Evolutionary conservation across 129 eudicot species (phyloP).

Genomic region (Solidago caesia): DNA sequence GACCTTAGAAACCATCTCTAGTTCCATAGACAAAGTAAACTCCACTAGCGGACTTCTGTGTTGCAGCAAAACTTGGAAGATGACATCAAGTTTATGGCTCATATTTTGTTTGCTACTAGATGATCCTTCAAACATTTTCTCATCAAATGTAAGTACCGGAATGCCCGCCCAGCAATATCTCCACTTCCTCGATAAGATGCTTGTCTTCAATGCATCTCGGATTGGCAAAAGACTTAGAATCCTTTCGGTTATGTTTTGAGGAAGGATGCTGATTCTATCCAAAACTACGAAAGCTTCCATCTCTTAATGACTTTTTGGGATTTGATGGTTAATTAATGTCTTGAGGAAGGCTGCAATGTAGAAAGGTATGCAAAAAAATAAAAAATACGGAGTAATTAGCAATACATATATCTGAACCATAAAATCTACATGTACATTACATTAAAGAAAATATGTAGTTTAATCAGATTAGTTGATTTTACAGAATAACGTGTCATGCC

Average conservation of each 20-base stretch:
- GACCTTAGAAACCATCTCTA: conserved; percentile 5
- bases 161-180: background rate
- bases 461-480: no score
- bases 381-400: no score
- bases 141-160: background rate
- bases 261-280: background rate
- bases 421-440: no score
- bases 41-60: conserved; percentile 22
- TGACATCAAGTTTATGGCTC: background rate
- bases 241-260: background rate
- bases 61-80: conserved; percentile 19
- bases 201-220: background rate
- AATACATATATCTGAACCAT: no score
- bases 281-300: background rate
- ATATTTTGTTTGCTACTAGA: background rate
- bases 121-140: conserved; percentile 7
- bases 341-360: background rate
- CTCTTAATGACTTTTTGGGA: background rate
- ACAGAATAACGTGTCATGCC: no score
- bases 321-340: background rate
- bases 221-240: background rate
- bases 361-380: no score
- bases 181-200: background rate
- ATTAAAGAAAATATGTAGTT: no score
- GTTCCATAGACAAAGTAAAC: conserved; percentile 18